Base-by-base conservation (phyloP, 768 basidiomycete species). In the Cystofilobasidium bisporidii region DNA sequence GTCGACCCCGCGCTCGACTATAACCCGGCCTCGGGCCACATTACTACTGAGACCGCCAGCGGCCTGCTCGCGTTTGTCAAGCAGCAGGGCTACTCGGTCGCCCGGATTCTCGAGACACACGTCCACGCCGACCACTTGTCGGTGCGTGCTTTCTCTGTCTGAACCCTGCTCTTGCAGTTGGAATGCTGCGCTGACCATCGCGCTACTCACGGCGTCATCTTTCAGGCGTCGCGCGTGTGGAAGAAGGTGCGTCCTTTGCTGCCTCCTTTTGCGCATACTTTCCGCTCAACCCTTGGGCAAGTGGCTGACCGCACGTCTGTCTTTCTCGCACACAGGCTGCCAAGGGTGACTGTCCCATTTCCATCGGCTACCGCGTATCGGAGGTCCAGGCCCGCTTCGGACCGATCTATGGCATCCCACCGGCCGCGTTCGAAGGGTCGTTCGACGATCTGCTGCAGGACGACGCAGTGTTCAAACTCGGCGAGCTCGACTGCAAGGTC, bases 41-140 rank as follows among this genome's bases (percentile, higher is more conserved):
- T 75, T 28, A 61, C 64, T 18, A 72, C 71, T 8, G 38, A 67
- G 11, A 65, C 71, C n/a, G 72, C 71, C 4, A 66, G 70, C 28
- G 71, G 66, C 0, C 50, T 75, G 2, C 26, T 69, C 22, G 69
- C 53, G 17, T 75, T 74, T 38, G 48, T 72, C 28, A 26, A 62
- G 20, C 45, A 68, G 2, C 15, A 70, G n/a, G 71, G 60, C 0
- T 68, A 70, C 45, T 43, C 1, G 17, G 67, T 75, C 18, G 61
- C 53, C 0, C 62, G 69, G 12, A 69, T 75, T 26, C 47, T 74
- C n/a, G 74, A 75, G 67, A 75, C 72, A 20, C 74, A 75, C 57
- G 73, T 73, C 1, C 74, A 75, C 58, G 74, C 74, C 4, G 74
- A 75, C 61, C 74, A 75, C 58, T 57, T 74, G 17, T 72, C 71